Evolutionary conservation across 1,284 basidiomycete genomes (phyloP).

Genomic region (Rhodotorula mucilaginosa): DNA sequence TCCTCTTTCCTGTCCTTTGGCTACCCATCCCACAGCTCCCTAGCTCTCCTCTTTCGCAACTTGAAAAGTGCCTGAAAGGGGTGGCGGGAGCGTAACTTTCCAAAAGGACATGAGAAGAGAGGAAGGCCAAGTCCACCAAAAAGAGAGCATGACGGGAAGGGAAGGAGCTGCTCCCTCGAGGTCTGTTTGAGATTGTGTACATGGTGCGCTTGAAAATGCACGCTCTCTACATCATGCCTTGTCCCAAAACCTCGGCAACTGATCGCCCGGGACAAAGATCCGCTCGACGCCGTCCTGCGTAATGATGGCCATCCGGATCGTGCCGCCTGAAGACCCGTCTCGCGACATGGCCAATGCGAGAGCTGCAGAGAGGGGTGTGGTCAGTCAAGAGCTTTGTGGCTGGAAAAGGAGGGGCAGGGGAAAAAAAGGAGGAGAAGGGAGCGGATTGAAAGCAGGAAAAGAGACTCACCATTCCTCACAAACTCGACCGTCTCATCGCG

Average conservation of each 20-base stretch:
- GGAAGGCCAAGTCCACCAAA: too few species aligned
- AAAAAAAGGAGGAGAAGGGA: neutral
- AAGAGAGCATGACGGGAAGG: too few species aligned
- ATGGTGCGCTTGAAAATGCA: too few species aligned
- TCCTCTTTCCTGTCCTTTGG: too few species aligned
- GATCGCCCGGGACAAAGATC: constrained; percentile 89
- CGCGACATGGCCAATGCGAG: constrained; percentile 93
- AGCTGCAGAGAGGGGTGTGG: constrained; percentile 57
- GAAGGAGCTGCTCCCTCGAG: too few species aligned
- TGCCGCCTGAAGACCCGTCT: constrained; percentile 96
- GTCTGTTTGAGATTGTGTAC: too few species aligned
- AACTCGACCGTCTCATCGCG: constrained; percentile 88
- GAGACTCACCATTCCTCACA: constrained; percentile 84
- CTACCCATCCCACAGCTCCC: too few species aligned
- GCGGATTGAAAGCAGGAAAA: neutral
- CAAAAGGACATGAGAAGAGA: too few species aligned
- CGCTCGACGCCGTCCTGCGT: constrained; percentile 87
- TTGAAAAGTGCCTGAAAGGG: too few species aligned
- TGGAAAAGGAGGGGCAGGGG: neutral
- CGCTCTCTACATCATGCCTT: neutral
- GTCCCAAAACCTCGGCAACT: constrained; percentile 33
- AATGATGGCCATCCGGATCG: constrained; percentile 95
- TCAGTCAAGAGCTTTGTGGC: neutral
- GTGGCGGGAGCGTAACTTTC: too few species aligned
- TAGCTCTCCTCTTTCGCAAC: too few species aligned